These are phyloP conservation scores for Mucuna pruriens DNA, from an alignment of 306 rosid genomes.

Conservation along the genomic window DNA sequence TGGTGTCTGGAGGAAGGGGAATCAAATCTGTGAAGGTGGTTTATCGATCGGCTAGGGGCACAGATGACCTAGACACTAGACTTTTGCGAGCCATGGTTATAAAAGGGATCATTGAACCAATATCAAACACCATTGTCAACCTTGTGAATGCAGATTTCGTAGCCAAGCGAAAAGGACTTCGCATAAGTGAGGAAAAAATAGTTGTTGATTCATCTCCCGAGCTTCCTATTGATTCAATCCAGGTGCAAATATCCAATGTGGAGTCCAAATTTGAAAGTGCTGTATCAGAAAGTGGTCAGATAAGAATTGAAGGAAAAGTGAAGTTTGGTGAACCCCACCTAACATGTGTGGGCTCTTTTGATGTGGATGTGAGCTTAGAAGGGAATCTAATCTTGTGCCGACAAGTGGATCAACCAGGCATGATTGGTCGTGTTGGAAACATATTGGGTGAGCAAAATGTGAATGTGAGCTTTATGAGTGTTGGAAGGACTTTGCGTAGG, in stretches of 20 bases:
- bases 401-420: conserved; percentile 88
- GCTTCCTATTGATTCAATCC: conserved; percentile 75
- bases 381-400: conserved; percentile 86
- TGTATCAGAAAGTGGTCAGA: conserved; percentile 54
- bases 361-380: conserved; percentile 83
- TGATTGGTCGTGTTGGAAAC: conserved; percentile 88
- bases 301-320: conserved; percentile 86
- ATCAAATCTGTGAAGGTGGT: conserved; percentile 65
- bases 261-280: conserved; percentile 82
- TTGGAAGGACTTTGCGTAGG: conserved; percentile 70
- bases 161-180: conserved; percentile 84
- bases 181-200: conserved; percentile 76
- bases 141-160: conserved; percentile 87
- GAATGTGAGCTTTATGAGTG: conserved; percentile 94
- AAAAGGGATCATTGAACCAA: conserved; percentile 86
- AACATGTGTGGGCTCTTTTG: conserved; percentile 69
- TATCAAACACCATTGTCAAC: conserved; percentile 71
- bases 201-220: conserved; percentile 62
- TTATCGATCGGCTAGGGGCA: conserved; percentile 64
- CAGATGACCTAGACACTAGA: conserved; percentile 87
- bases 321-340: conserved; percentile 78
- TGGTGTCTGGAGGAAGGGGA: conserved; percentile 80
- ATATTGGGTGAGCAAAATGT: conserved; percentile 71
- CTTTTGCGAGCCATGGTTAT: conserved; percentile 93
- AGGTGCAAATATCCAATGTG: conserved; percentile 64